Base-by-base conservation (phyloP, 2,329 filamentous ascomycete genomes). In the Phoma herbarum region DNA sequence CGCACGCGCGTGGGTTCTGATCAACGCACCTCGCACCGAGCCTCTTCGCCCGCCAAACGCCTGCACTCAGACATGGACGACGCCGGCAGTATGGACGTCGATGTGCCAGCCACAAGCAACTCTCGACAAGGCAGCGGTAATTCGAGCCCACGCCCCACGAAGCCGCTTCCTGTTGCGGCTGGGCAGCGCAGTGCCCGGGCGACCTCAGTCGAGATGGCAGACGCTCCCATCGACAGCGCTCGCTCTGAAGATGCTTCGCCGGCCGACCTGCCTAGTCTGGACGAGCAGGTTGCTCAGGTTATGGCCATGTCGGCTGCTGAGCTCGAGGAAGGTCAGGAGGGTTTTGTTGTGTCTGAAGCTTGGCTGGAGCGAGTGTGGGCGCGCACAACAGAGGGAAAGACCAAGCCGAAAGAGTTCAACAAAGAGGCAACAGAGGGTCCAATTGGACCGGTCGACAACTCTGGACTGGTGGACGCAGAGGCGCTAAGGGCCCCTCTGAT, bases 401-500 rank as follows among this genome's bases (percentile, higher is more conserved):
- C 54, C 59, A 65, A 63, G 29, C 83, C 82, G 20, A 82, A 84
- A 61, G 83, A 85, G 50, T 80, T 79, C 37, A 80, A 84, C 60
- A 90, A 90, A 62, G 79, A 83, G n/a, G 84, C 84, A 10, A 73
- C 82, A 11, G 84, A 88, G 57, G 86, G 85, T 7, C 84, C 86
- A 4, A 84, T 95, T 55, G 93, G 93, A 1, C 90, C 91, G 0
- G 85, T 98, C 29, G 92, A 97, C 80, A 97, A 97, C 73, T 88
- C 90, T 0, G 90, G 93, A 71, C 88, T 97, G 46, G 76, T 75
- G 18, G 74, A 76, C 33, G 52, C 61, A 49, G 68, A 68, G 23
- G 55, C 63, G 8, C 35, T 69, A 8, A 53, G 59, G 18, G 65
- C 69, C 6, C 66, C 69, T 26, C 58, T 77, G 31, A 62, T 62